Evolutionary conservation across 2,329 filamentous ascomycete species (phyloP).

Genomic region (Myrmaecium sp.): DNA sequence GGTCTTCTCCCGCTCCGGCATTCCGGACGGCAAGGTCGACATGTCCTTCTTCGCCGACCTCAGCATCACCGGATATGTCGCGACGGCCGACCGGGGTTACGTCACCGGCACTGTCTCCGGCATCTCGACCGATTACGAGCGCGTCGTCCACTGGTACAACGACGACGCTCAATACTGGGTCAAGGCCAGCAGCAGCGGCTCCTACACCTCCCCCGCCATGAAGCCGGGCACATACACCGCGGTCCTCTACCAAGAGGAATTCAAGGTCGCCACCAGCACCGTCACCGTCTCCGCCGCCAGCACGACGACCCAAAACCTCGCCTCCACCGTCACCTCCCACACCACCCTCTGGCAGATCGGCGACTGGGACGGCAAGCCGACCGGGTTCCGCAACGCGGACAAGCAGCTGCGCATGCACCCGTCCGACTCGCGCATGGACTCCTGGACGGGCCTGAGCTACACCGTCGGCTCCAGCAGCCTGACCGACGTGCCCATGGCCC

Average conservation of each 20-base stretch:
- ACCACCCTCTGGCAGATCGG: conserved; percentile 47
- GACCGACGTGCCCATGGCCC: conserved; percentile 46
- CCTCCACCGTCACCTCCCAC: conserved; percentile 29
- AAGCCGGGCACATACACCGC: conserved; percentile 53
- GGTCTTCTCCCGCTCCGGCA: conserved; percentile 40
- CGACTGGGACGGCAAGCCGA: conserved; percentile 42
- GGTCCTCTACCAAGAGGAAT: conserved; percentile 43
- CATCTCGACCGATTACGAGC: conserved; percentile 31
- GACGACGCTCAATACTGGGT: conserved; percentile 47
- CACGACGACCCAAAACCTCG: conserved; percentile 33
- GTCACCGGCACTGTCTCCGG: conserved; percentile 46
- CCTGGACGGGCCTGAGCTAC: conserved; percentile 44
- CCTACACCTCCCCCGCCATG: conserved; percentile 48
- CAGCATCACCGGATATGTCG: conserved; percentile 39
- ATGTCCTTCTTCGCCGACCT: conserved; percentile 44
- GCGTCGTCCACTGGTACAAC: conserved; percentile 51
- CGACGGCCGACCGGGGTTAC: conserved; percentile 37
- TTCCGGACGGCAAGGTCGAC: conserved; percentile 31
- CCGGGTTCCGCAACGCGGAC: conserved; percentile 47
- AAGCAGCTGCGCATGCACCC: conserved; percentile 54
- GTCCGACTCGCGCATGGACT: conserved; percentile 44
- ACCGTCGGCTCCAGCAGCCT: conserved; percentile 39
- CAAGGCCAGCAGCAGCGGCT: conserved; percentile 35
- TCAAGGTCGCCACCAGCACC: conserved; percentile 30
- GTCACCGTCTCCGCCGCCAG: conserved; percentile 31